A percentile compares a stretch with the other conserved stretches of the same genome.
These are phyloP conservation scores for Globisporangium okanoganense DNA, from an alignment of 352 stramenopile species.

Conservation along the genomic window DNA sequence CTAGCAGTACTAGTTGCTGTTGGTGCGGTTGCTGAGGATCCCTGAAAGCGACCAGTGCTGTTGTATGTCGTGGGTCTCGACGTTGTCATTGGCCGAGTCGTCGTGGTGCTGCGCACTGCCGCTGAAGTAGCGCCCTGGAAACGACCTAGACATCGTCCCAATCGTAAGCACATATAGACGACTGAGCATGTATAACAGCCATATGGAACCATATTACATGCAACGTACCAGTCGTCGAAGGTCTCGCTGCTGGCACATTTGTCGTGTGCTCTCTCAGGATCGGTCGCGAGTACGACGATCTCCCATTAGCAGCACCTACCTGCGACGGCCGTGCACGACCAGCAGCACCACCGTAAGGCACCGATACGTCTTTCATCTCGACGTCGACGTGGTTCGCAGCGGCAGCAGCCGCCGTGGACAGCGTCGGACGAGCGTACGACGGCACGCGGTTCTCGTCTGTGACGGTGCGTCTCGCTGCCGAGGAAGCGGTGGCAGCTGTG, in stretches of 20 bases:
- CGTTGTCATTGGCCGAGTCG: not conserved
- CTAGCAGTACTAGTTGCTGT: constrained; percentile 1
- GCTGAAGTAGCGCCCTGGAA: constrained; percentile 1
- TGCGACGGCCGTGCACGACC: not conserved
- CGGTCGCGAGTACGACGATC: not conserved
- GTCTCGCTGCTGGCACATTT: constrained; percentile 10
- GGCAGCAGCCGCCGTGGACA: constrained; percentile 1
- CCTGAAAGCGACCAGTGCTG: constrained; percentile 1
- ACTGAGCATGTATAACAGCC: not conserved
- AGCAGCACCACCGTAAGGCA: not conserved
- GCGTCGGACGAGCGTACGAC: constrained; percentile 18
- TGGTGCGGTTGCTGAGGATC: not conserved
- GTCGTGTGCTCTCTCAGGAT: constrained; percentile 11
- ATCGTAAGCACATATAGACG: not conserved
- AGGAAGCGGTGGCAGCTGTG: not conserved
- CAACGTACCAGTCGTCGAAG: not conserved
- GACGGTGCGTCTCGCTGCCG: constrained; percentile 1
- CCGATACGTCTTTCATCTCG: constrained; percentile 16
- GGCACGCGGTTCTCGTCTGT: constrained; percentile 19
- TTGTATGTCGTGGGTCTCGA: not conserved
- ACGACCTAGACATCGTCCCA: not conserved
- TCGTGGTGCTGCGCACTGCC: not conserved
- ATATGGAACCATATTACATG: not conserved
- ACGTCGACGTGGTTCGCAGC: constrained; percentile 12
- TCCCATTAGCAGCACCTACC: not conserved